Base-by-base conservation (phyloP, 2,329 filamentous ascomycete genomes). In the Neospermospora avenae region DNA sequence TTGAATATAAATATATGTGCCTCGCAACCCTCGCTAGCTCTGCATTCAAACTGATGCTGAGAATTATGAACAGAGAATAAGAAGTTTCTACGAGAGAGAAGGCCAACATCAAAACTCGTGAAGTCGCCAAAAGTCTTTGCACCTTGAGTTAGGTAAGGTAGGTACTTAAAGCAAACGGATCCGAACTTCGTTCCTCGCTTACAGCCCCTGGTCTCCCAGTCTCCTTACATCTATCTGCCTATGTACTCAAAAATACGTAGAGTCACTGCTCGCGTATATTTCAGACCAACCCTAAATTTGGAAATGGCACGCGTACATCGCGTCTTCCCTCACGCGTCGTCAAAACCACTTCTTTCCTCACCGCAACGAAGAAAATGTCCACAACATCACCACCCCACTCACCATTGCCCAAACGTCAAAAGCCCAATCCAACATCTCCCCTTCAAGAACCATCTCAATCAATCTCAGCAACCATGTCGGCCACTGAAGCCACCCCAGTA, bases 361-460 rank as follows among this genome's bases (percentile, higher is more conserved):
- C 74, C 25, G 25, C 56, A 52, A 55, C 44, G 54, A 51, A 25
- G 37, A 18, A n/a, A 54, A 67, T 62, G 57, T 63, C 62, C 59
- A 45, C 65, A 61, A 64, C 65, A 51, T 67, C 68, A 57, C 65
- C 68, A 46, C 66, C 65, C 41, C 59, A 60, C 48, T 71, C 68
- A 16, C 69, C 69, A 4, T 65, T 71, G 25, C 69, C 69, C 13
- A 71, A 71, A 64, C 68, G 69, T 37, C 66, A 67, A 55, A 71
- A 71, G 41, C 63, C 67, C 31, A 68, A 67, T 35, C 68, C 64
- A 42, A 35, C 44, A 31, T 58, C 61, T 18, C 46, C 59, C 20
- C 37, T 55, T 11, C 42, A 31, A 35, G 42, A 49, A 52, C 39
- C 57, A 34, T 20, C 55, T 10, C 57, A 56, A 55, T 54, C 60